These are phyloP conservation scores for Paulownia fortunei DNA, from an alignment of 257 asterid species.

Conservation along the genomic window DNA sequence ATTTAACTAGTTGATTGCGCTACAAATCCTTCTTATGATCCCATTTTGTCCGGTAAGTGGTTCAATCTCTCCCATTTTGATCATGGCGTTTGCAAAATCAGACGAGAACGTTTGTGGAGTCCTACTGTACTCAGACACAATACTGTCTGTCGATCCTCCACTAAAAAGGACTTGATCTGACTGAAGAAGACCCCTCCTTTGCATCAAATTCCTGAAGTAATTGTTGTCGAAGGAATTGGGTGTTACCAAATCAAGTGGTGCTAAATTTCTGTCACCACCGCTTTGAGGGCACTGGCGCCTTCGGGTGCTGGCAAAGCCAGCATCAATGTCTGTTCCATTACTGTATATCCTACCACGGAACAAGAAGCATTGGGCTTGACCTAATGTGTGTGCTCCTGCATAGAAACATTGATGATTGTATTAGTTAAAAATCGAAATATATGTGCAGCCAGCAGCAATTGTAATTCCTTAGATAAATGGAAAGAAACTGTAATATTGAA, in stretches of 20 bases:
- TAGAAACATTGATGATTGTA: no score
- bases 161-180: no score
- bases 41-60: slow-evolving; percentile 31
- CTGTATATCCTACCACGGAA: slow-evolving; percentile 46
- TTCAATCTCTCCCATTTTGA: slow-evolving; percentile 40
- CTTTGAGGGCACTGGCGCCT: slow-evolving; percentile 41
- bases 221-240: no score
- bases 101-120: slow-evolving; percentile 24
- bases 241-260: slow-evolving; percentile 50
- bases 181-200: no score
- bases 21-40: slow-evolving; percentile 39
- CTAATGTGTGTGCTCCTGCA: slow-evolving; percentile 56
- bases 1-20: slow-evolving; percentile 30
- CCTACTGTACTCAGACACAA: slow-evolving; percentile 37
- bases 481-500: no score
- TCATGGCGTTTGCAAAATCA: slow-evolving; percentile 43
- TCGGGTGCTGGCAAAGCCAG: slow-evolving; percentile 39
- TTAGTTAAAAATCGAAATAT: no score
- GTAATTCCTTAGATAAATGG: no score
- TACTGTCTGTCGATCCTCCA: slow-evolving; percentile 34
- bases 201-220: no score
- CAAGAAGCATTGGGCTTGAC: slow-evolving; percentile 39
- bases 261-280: slow-evolving; percentile 40
- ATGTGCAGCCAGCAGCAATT: no score
- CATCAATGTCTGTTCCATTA: slow-evolving; percentile 45